phyloP scores from a whole-genome alignment of 179 eudicot species.

The Sideroxylon spinosum region DNA sequence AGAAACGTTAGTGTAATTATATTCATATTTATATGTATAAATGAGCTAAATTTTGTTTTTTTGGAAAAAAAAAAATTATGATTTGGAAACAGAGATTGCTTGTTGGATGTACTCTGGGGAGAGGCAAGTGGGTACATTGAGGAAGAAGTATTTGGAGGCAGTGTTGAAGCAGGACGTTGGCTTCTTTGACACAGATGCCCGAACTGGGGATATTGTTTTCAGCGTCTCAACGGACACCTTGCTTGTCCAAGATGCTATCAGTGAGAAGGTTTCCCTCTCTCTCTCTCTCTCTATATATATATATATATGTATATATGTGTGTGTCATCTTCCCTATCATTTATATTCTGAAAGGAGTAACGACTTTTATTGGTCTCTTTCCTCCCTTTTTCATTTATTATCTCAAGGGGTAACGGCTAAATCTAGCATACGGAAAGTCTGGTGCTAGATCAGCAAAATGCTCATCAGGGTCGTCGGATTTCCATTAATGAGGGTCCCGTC shows the following conservation, averaged over 20 bases:
- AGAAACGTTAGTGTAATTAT: neutral
- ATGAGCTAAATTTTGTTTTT: neutral
- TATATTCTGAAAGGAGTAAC: no score
- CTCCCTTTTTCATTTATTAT: no score
- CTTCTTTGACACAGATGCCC: slow-evolving; percentile 95
- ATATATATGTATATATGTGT: no score
- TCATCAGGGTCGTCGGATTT: no score
- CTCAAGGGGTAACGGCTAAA: no score
- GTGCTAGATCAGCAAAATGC: no score
- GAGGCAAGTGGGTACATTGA: slow-evolving; percentile 83
- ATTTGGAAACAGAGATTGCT: slow-evolving; percentile 62
- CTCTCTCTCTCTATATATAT: no score
- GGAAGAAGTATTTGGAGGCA: slow-evolving; percentile 91
- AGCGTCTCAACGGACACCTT: slow-evolving; percentile 95
- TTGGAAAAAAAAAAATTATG: slow-evolving; percentile 3
- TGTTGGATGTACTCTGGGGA: slow-evolving; percentile 99
- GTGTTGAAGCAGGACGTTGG: slow-evolving; percentile 96
- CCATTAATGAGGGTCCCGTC: no score
- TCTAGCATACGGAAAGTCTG: no score
- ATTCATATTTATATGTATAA: neutral
- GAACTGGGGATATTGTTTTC: slow-evolving; percentile 96
- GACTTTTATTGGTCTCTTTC: no score
- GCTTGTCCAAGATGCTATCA: slow-evolving; percentile 98
- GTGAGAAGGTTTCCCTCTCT: slow-evolving; percentile 61
- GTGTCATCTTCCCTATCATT: no score